phyloP scores from a whole-genome alignment of 2,329 filamentous ascomycete genomes.

The Paraconiothyrium brasiliense region DNA sequence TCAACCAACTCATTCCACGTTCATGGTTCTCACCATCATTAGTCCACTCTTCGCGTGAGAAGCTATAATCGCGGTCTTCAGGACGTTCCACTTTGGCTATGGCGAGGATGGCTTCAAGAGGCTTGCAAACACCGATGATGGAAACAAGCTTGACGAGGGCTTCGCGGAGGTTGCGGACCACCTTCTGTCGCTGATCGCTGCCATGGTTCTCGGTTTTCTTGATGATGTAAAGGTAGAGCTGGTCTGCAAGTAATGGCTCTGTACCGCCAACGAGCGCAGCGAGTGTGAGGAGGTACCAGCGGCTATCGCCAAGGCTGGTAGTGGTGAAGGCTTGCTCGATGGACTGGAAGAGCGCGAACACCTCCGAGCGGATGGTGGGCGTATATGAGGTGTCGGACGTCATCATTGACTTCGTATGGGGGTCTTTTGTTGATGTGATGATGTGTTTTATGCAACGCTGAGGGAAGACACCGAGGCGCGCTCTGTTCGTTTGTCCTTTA shows the following conservation, averaged over 20 bases:
- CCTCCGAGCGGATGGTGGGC: slow-evolving; percentile 9
- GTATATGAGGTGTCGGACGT: background rate
- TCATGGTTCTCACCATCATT: slow-evolving; percentile 62
- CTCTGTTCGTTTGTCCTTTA: background rate
- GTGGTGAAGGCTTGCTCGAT: slow-evolving; percentile 17
- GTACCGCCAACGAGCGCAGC: slow-evolving; percentile 57
- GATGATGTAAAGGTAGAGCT: slow-evolving; percentile 65
- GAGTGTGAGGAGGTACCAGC: slow-evolving; percentile 55
- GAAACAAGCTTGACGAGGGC: slow-evolving; percentile 64
- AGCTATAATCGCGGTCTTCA: slow-evolving; percentile 65
- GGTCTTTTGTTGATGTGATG: background rate
- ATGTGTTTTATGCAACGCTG: background rate
- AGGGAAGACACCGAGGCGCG: background rate
- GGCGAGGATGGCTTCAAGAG: slow-evolving; percentile 64
- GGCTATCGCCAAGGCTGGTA: slow-evolving; percentile 31
- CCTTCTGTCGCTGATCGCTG: slow-evolving; percentile 52
- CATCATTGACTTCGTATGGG: background rate
- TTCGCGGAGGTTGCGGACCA: slow-evolving; percentile 64
- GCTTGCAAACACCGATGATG: slow-evolving; percentile 69
- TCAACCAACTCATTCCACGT: slow-evolving; percentile 63
- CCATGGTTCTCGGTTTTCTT: slow-evolving; percentile 55
- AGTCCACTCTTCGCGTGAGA: slow-evolving; percentile 61
- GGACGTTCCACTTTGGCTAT: slow-evolving; percentile 60
- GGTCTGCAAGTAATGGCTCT: slow-evolving; percentile 60
- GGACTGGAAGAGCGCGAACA: slow-evolving; percentile 16